These are phyloP conservation scores for Penstemon barbatus DNA, from an alignment of 257 asterid genomes.

Conservation along the genomic window DNA sequence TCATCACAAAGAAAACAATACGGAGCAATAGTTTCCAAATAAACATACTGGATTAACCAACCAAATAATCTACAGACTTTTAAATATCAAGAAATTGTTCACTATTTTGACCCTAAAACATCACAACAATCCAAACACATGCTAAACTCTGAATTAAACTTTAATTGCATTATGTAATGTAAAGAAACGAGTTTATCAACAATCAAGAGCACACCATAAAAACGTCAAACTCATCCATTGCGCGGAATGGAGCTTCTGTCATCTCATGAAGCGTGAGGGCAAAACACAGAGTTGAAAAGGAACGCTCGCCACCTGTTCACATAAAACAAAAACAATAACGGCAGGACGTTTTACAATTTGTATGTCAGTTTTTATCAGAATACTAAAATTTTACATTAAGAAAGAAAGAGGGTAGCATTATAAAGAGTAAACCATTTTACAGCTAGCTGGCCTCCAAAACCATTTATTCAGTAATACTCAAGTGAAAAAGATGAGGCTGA, in stretches of 20 bases:
- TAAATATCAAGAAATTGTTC: background rate
- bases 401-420: background rate
- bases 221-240: conserved; percentile 98
- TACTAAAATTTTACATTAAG: background rate
- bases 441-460: background rate
- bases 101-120: background rate
- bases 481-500: background rate
- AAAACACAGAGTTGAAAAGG: conserved; percentile 94
- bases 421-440: background rate
- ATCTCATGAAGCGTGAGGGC: conserved; percentile 97
- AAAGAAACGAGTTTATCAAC: conserved; percentile 5
- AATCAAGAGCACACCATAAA: conserved; percentile 63
- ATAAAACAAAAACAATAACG: conserved; percentile 6
- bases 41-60: background rate
- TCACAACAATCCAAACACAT: conserved; percentile 7
- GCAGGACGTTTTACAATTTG: background rate
- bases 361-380: background rate
- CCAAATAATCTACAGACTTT: background rate
- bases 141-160: background rate
- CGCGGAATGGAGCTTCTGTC: conserved; percentile 99
- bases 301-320: conserved; percentile 89
- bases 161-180: background rate
- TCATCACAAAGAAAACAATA: no score
- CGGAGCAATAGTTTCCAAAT: background rate
- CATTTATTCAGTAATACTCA: background rate